These are phyloP conservation scores for Schizosaccharomyces cryophilus DNA, from an alignment of 805 yeast species.

Conservation along the genomic window DNA sequence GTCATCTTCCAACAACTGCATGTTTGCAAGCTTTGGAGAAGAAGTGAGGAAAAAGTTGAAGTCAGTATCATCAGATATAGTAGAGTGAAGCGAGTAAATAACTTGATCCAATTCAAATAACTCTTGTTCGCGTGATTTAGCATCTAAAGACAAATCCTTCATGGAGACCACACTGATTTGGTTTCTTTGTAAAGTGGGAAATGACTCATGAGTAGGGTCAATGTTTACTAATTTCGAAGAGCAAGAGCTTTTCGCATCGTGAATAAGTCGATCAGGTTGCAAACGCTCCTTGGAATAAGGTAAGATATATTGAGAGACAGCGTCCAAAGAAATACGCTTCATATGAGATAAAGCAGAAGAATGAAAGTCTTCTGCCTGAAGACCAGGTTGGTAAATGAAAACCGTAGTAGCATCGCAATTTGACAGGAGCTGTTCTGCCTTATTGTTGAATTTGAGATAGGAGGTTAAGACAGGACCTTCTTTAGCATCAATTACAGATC, in stretches of 20 bases:
- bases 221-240: not conserved
- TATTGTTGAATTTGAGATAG: too few species aligned
- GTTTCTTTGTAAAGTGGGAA: not conserved
- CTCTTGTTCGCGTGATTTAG: not conserved
- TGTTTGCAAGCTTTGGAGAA: not conserved
- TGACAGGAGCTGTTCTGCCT: not conserved
- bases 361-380: not conserved
- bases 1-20: too few species aligned
- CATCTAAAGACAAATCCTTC: not conserved
- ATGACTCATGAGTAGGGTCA: not conserved
- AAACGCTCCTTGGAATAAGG: not conserved
- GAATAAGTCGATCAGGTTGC: not conserved
- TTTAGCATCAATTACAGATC: too few species aligned
- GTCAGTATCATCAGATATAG: not conserved
- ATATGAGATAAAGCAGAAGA: not conserved
- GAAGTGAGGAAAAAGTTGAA: not conserved
- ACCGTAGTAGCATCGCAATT: not conserved
- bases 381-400: not conserved
- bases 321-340: not conserved
- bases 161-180: not conserved
- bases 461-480: not conserved
- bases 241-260: not conserved
- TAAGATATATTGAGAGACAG: not conserved
- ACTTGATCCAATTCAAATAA: not conserved
- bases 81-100: not conserved